Conservation (phyloP, 805 yeast genomes). For the Priceomyces carsonii region DNA sequence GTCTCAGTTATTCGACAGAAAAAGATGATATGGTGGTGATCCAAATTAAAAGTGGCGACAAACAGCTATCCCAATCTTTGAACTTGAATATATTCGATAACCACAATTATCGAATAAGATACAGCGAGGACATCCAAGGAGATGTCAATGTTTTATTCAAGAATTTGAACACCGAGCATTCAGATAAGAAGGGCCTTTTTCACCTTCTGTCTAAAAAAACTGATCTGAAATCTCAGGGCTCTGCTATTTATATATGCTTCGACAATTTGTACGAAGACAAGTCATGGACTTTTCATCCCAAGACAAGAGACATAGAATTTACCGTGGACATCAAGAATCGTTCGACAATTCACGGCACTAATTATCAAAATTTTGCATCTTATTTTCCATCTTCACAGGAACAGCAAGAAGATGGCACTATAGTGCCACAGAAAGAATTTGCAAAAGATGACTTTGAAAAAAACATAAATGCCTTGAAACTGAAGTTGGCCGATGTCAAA, state of each 20-base stretch:
- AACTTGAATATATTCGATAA: conserved; percentile 39
- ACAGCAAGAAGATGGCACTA: conserved; percentile 11
- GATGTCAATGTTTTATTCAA: conserved; percentile 36
- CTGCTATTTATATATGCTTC: conserved; percentile 39
- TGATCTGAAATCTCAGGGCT: conserved; percentile 14
- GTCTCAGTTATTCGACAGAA: conserved; percentile 37
- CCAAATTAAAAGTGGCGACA: conserved; percentile 30
- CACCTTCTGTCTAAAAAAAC: conserved; percentile 8
- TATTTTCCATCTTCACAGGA: conserved; percentile 28
- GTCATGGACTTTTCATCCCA: conserved; percentile 43
- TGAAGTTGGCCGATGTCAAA: conserved; percentile 30
- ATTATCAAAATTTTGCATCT: conserved; percentile 36
- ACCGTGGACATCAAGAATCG: conserved; percentile 36
- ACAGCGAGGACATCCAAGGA: conserved; percentile 27
- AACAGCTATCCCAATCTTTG: conserved; percentile 31
- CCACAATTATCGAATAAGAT: conserved; percentile 35
- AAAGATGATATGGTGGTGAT: conserved; percentile 40
- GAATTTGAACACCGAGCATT: conserved; percentile 27
- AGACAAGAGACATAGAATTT: conserved; percentile 31
- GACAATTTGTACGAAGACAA: conserved; percentile 43
- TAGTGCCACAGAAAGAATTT: conserved; percentile 2
- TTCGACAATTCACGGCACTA: conserved; percentile 32
- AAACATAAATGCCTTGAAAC: conserved; percentile 27
- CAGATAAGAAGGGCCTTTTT: conserved; percentile 8
- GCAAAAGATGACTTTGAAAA: conserved; percentile 27